Base-by-base conservation (phyloP, 2,329 filamentous ascomycete species). In the Curvularia hawaiiensis region DNA sequence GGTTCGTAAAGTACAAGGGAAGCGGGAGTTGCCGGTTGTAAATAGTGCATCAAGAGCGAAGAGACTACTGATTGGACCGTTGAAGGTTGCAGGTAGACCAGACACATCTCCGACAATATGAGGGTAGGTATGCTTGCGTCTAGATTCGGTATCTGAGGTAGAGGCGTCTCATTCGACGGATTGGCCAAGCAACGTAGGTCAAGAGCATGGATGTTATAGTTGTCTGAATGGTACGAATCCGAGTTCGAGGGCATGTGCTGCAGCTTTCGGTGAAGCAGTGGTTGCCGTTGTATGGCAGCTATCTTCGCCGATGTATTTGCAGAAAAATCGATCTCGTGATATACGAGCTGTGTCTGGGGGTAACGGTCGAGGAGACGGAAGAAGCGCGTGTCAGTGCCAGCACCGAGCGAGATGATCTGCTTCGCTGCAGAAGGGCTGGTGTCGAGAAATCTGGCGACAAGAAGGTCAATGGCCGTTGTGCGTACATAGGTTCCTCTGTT, bases 401-500 rank as follows among this genome's bases (percentile, higher is more conserved):
- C 94, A 30, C 95, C 95, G 0, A 99, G 84, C 0, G 93, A 97
- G 59, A 99, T 84, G 58, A 99, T 92, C 73, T 99, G 95, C 60
- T 85, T 86, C 22, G 73, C 79, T 44, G 77, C 60, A 2, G 68
- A 52, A 26, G 69, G 64, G 48, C 70, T n/a, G 41, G 71, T 60
- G 3, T 79, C 74, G 12, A 98, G 80, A 69, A 98, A 98, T 8
- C 80, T 81, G 50, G 85, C 75, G 40, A 98, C 85, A 0, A 99
- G 85, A 12, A 78, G 80, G 77, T 99, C 92, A 62, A 99, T 88
- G 24, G 90, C 91, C 5, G 84, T 85, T 9, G 93, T 97, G 60
- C 95, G 88, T 22, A 93, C 89, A 71, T 97, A 98, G n/a, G 94
- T 98, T 51, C 92, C 92, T 85, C 94, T 83, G 73, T 99, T 98